Base-by-base conservation (phyloP, 2,329 filamentous ascomycete genomes). In the Xylaria polymorpha region DNA sequence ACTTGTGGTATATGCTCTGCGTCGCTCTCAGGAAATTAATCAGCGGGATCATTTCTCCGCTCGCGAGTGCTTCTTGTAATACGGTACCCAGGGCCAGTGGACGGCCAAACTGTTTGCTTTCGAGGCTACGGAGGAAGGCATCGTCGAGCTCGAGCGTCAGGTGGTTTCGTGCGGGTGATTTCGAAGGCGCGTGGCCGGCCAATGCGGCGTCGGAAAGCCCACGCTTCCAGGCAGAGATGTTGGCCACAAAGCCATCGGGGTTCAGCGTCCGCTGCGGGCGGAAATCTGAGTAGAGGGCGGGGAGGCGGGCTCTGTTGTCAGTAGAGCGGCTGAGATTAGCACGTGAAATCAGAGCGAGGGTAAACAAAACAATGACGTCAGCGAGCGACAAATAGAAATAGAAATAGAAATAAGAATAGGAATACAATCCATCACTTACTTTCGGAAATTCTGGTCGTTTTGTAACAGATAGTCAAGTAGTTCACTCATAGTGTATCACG, bases 201-300 rank as follows among this genome's bases (percentile, higher is more conserved):
- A 88, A 85, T 0, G 90, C 85, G 1, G 94, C 91, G 61, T 88
- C 84, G n/a, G 88, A 86, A 50, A 97, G 85, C 1, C 90, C 94
- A 46, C 87, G 87, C 67, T 91, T 89, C 94, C 94, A 97, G 61
- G 93, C 92, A 7, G 86, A 82, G 50, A 93, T 84, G 79, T 97
- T 97, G 51, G 94, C 93, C 22, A 85, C 83, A 82, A 94, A 97
- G 75, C 93, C 94, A 79, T 97, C 93, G 0, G 94, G 93, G 77
- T 97, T 97, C 25, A 92, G 88, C 46, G 87, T 88, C 75, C 87
- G 87, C 74, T 95, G 93, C 5, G 88, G 81, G 44, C 89, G 85
- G 77, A 97, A 97, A 79, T 97, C 94, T 57, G 94, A 94, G 82
- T 97, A 97, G 55, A 97, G 89, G 5, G 94, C 94, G 14, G 93